Conservation (phyloP, 129 eudicot genomes). For the Silybum marianum region DNA sequence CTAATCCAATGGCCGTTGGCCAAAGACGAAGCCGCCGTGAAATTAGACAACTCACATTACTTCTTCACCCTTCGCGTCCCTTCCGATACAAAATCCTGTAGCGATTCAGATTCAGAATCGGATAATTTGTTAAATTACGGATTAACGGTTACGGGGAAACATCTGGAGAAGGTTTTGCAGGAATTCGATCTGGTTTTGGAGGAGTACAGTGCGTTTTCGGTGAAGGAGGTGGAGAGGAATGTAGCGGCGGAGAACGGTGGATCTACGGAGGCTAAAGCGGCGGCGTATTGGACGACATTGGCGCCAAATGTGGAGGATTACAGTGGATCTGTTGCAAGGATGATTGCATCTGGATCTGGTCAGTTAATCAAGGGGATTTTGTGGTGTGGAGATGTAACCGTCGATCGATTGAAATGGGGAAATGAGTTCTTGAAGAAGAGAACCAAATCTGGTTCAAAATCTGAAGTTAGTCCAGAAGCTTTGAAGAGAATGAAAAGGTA, state of each 20-base stretch:
- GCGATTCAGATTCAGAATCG: slow-evolving; percentile 14
- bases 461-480: slow-evolving; percentile 67
- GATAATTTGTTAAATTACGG: slow-evolving; percentile 68
- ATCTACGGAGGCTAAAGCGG: slow-evolving; percentile 53
- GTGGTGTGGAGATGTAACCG: slow-evolving; percentile 98
- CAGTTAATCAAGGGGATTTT: slow-evolving; percentile 82
- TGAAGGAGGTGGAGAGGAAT: slow-evolving; percentile 51
- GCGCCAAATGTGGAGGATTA: slow-evolving; percentile 97
- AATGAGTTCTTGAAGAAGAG: slow-evolving; percentile 65
- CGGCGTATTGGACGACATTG: slow-evolving; percentile 90
- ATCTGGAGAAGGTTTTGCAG: slow-evolving; percentile 46
- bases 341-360: slow-evolving; percentile 88
- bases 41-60: slow-evolving; percentile 76
- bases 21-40: slow-evolving; percentile 80
- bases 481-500: slow-evolving; percentile 74
- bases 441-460: slow-evolving; percentile 34
- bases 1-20: slow-evolving; percentile 82
- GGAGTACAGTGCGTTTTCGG: slow-evolving; percentile 64
- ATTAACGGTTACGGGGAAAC: slow-evolving; percentile 62
- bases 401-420: slow-evolving; percentile 87
- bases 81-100: slow-evolving; percentile 6
- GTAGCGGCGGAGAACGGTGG: slow-evolving; percentile 46
- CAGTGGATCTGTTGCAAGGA: slow-evolving; percentile 62
- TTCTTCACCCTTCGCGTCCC: slow-evolving; percentile 73
- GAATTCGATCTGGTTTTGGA: slow-evolving; percentile 67